Evolutionary conservation across 805 yeast species (phyloP).

Genomic region (Wickerhamia fluorescens): DNA sequence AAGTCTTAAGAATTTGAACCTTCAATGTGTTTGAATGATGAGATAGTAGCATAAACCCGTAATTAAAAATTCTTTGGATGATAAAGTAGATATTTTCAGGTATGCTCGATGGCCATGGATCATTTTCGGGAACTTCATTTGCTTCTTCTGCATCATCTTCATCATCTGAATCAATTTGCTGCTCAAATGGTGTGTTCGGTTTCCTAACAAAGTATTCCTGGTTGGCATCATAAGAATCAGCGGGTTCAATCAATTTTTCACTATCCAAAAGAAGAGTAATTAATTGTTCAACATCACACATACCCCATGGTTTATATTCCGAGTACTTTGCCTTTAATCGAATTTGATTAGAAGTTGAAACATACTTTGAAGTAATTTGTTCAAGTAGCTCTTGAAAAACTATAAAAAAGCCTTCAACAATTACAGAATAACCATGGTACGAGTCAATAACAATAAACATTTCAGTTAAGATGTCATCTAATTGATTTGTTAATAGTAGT

Average conservation of each 20-base stretch:
- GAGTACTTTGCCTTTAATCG: slow-evolving; percentile 9
- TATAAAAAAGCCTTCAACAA: slow-evolving; percentile 67
- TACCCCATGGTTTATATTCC: slow-evolving; percentile 54
- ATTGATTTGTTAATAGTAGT: slow-evolving; percentile 46
- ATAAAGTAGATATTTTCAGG: slow-evolving; percentile 54
- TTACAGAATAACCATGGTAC: slow-evolving; percentile 71
- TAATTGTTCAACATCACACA: slow-evolving; percentile 38
- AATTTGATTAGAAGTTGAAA: slow-evolving; percentile 9
- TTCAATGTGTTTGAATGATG: slow-evolving; percentile 57
- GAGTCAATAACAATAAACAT: slow-evolving; percentile 73
- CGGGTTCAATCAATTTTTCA: slow-evolving; percentile 17
- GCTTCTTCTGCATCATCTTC: slow-evolving; percentile 29
- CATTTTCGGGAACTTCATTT: slow-evolving; percentile 10
- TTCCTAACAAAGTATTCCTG: slow-evolving; percentile 33
- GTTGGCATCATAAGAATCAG: slow-evolving; percentile 24
- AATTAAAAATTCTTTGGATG: slow-evolving; percentile 54
- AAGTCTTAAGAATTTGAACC: slow-evolving; percentile 47
- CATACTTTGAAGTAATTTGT: slow-evolving; percentile 36
- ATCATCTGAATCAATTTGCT: slow-evolving; percentile 19
- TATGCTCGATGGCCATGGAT: slow-evolving; percentile 59
- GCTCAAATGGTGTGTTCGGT: slow-evolving; percentile 30
- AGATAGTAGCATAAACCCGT: slow-evolving; percentile 63
- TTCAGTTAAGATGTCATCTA: slow-evolving; percentile 68
- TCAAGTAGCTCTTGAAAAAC: slow-evolving; percentile 58
- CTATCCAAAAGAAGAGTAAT: slow-evolving; percentile 35